A percentile compares a stretch with the other conserved stretches of the same genome.
phyloP scores from a whole-genome alignment of 2,329 filamentous ascomycete species.

The Exophiala oligosperma region DNA sequence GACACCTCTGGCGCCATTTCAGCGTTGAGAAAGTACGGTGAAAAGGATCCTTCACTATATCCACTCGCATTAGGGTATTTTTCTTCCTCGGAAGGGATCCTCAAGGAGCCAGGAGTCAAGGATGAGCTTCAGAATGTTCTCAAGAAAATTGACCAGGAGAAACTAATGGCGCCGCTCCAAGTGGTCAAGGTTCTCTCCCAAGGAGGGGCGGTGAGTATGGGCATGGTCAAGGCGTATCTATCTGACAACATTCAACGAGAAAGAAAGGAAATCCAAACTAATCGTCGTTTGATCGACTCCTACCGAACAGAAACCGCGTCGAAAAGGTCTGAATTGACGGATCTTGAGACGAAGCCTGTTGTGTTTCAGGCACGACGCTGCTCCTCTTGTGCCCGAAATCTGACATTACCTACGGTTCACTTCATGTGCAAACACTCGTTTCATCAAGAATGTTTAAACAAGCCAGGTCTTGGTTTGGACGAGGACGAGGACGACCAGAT shows the following conservation, averaged over 20 bases:
- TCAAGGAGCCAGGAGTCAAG: slow-evolving; percentile 74
- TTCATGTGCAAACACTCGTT: slow-evolving; percentile 98
- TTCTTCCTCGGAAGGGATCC: slow-evolving; percentile 75
- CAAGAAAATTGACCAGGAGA: slow-evolving; percentile 82
- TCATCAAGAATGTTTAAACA: slow-evolving; percentile 84
- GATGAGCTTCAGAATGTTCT: slow-evolving; percentile 80
- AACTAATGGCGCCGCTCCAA: slow-evolving; percentile 91
- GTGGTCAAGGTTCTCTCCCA: slow-evolving; percentile 87
- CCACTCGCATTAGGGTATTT: slow-evolving; percentile 91
- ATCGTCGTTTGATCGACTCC: slow-evolving; percentile 76
- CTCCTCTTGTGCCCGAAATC: slow-evolving; percentile 71
- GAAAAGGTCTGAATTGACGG: slow-evolving; percentile 75
- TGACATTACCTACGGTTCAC: slow-evolving; percentile 89
- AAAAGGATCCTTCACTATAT: slow-evolving; percentile 87
- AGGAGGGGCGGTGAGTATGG: slow-evolving; percentile 89
- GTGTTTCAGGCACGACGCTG: slow-evolving; percentile 92
- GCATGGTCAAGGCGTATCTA: slow-evolving; percentile 92
- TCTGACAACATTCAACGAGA: slow-evolving; percentile 86
- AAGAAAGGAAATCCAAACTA: slow-evolving; percentile 79
- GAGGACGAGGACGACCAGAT: slow-evolving; percentile 56
- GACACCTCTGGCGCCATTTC: slow-evolving; percentile 90
- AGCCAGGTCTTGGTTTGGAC: slow-evolving; percentile 42
- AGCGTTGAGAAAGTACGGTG: slow-evolving; percentile 86
- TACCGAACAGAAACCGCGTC: slow-evolving; percentile 81
- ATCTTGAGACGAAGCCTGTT: slow-evolving; percentile 74